Evolutionary conservation across 768 basidiomycete species (phyloP).

Genomic region (Jaapia argillacea): DNA sequence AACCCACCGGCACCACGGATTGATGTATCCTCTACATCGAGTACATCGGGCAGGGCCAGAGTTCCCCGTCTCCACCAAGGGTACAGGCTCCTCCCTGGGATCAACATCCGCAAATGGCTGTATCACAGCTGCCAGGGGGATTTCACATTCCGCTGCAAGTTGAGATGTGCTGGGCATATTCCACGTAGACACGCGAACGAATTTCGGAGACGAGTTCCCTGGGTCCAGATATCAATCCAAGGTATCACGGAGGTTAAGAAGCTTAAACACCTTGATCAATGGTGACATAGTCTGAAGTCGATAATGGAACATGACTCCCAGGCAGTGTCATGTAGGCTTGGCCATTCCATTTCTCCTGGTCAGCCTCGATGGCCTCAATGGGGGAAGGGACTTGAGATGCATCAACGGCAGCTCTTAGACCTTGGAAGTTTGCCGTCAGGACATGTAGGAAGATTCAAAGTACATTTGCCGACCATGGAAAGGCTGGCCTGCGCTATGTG

Average conservation of each 20-base stretch:
- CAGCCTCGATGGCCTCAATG: conserved; percentile 65
- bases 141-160: conserved; percentile 69
- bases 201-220: conserved; percentile 90
- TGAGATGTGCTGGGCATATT: conserved; percentile 74
- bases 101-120: conserved; percentile 88
- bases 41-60: conserved; percentile 78
- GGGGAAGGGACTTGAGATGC: conserved; percentile 89
- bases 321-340: conserved; percentile 58
- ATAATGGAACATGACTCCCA: conserved; percentile 61
- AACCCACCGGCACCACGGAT: conserved; percentile 85
- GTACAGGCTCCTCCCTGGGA: conserved; percentile 63
- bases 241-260: background rate
- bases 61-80: conserved; percentile 61
- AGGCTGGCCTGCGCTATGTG: conserved; percentile 1
- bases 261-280: conserved; percentile 72
- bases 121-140: conserved; percentile 78
- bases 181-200: conserved; percentile 84
- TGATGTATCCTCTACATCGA: conserved; percentile 83
- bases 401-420: conserved; percentile 77
- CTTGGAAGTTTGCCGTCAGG: conserved; percentile 22
- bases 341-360: conserved; percentile 71
- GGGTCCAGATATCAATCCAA: conserved; percentile 1
- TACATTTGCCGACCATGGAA: background rate
- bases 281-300: conserved; percentile 82
- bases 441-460: background rate